Base-by-base conservation (phyloP, 2,329 filamentous ascomycete genomes). In the Endothia cerciana region DNA sequence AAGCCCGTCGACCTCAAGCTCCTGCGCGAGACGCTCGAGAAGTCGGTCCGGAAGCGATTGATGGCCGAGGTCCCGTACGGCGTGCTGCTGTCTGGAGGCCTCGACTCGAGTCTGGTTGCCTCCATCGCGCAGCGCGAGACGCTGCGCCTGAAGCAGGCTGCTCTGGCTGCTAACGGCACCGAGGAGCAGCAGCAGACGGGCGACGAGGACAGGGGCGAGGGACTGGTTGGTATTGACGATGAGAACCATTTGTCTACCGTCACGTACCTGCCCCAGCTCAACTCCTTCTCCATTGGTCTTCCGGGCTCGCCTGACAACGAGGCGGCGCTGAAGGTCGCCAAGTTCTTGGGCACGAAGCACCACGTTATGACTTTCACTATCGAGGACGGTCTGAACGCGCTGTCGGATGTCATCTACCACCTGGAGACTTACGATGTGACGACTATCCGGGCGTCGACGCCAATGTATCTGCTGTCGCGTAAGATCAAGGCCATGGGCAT, bases 401-500 rank as follows among this genome's bases (percentile, higher is more conserved):
- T 99, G 8, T 96, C 92, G 43, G 95, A 99, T 78, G 95, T 99
- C 76, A 98, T 99, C 77, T 97, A 91, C 83, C 95, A 99, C 81
- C 88, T 99, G 68, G 95, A 99, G 83, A 93, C 93, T 17, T 99
- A 95, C 81, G 95, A 99, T 77, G 95, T 99, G 33, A 99, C 95
- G 62, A 99, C 95, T 3, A 98, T 99, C 77, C 93, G 95, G 76
- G 95, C 95, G 64, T 98, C 94, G 13, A 99, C 95, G 13, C 95
- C 95, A 71, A 99, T 99, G 95, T 99, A 97, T 82, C 84, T 99
- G 70, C 87, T 99, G 58, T 95, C 93, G 69, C 90, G 96, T 77
- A 99, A 99, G 85, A 99, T 99, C 85, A 99, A 99, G 86, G 95
- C 94, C 43, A 94, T 97, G 89, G 95, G 95, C 70, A 92, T 99